Percentiles rank a stretch among this genome's conserved stretches.
These are phyloP conservation scores for Plenodomus lindquistii DNA, from an alignment of 2,329 filamentous ascomycete genomes.

Conservation along the genomic window DNA sequence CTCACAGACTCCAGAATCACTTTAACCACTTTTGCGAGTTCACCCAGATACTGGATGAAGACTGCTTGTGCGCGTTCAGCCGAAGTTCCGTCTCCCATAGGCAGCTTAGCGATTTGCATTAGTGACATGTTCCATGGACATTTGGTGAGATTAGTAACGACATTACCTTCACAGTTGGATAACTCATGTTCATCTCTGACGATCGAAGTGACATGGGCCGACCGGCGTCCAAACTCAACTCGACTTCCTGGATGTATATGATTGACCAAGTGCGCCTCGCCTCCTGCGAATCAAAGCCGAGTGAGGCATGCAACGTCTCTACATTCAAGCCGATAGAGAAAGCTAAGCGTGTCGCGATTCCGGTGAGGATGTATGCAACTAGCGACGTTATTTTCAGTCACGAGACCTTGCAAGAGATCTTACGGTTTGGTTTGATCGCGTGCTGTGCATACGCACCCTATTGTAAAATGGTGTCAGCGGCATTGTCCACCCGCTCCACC, in stretches of 20 bases:
- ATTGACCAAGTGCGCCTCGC: slow-evolving; percentile 4
- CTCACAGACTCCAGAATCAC: background rate
- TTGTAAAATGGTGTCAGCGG: too few species aligned
- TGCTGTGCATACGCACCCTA: slow-evolving; percentile 2
- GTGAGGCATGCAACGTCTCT: slow-evolving; percentile 1
- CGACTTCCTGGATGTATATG: slow-evolving; percentile 1
- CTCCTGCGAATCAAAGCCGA: background rate
- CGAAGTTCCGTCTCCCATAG: background rate
- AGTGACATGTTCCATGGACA: too few species aligned
- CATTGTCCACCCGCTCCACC: too few species aligned
- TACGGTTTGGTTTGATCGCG: slow-evolving; percentile 4
- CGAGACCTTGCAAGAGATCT: background rate
- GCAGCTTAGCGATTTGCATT: background rate
- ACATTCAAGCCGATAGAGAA: slow-evolving; percentile 3
- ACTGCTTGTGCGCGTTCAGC: background rate
- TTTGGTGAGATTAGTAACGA: too few species aligned
- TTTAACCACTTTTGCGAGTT: background rate
- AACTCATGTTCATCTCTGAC: slow-evolving; percentile 1
- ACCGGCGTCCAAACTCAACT: slow-evolving; percentile 1
- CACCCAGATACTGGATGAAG: background rate
- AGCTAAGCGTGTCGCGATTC: background rate
- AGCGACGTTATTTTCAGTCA: background rate
- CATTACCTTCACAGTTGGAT: slow-evolving; percentile 1
- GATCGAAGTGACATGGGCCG: slow-evolving; percentile 1
- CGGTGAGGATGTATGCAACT: slow-evolving; percentile 2